Evolutionary conservation across 2,329 filamentous ascomycete genomes (phyloP).

Genomic region (Domatiomyces catenatus): DNA sequence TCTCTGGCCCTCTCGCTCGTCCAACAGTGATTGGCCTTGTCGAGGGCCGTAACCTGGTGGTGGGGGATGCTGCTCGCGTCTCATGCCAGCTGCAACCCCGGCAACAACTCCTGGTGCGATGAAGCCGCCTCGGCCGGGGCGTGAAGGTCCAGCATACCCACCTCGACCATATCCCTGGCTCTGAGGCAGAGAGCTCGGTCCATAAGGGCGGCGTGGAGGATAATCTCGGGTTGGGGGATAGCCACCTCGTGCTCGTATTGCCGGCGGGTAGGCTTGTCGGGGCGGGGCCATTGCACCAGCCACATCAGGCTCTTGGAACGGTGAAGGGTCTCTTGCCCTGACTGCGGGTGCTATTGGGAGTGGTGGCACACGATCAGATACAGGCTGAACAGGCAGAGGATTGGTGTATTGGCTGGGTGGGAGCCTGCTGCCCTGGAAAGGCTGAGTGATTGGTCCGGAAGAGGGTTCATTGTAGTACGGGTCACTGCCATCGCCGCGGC

Average conservation of each 20-base stretch:
- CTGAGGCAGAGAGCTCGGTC: conserved; percentile 23
- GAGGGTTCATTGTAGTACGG: conserved; percentile 19
- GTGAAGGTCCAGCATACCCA: conserved; percentile 19
- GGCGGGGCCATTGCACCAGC: conserved; percentile 13
- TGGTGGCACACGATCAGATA: conserved; percentile 16
- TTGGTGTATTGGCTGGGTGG: conserved; percentile 26
- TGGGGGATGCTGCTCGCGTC: conserved; percentile 28
- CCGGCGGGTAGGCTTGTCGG: conserved; percentile 25
- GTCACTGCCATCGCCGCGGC: conserved; percentile 16
- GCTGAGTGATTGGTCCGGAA: conserved; percentile 2
- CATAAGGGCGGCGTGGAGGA: conserved; percentile 22
- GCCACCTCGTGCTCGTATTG: conserved; percentile 41
- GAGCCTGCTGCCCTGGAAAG: not conserved
- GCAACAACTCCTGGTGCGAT: conserved; percentile 15
- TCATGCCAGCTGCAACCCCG: conserved; percentile 23
- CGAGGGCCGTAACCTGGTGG: conserved; percentile 32
- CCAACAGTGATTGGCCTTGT: conserved; percentile 2
- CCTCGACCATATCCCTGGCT: conserved; percentile 28
- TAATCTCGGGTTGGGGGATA: conserved; percentile 26
- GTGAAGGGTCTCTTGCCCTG: conserved; percentile 6
- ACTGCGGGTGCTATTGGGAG: conserved; percentile 7
- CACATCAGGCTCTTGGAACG: not conserved
- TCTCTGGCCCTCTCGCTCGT: conserved; percentile 15
- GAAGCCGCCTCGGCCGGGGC: conserved; percentile 29
- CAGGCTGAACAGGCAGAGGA: conserved; percentile 24